Percentiles rank a stretch among this genome's conserved stretches.
These are phyloP conservation scores for Colletotrichum sp. DNA, from an alignment of 2,329 filamentous ascomycete genomes.

Conservation along the genomic window DNA sequence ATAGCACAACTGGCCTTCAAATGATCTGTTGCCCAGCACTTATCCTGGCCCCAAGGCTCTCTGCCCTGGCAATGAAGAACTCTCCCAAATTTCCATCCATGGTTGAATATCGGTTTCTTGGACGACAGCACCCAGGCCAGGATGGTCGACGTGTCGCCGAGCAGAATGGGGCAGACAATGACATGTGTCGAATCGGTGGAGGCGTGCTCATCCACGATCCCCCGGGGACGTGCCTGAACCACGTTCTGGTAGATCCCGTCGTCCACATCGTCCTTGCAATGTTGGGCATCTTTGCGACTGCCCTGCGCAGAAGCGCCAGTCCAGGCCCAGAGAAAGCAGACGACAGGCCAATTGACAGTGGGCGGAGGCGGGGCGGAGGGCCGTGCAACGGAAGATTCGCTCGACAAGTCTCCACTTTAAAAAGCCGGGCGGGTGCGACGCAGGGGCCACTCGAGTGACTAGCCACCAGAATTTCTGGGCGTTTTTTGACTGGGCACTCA, in stretches of 20 bases:
- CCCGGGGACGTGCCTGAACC: neutral
- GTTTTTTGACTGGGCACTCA: neutral
- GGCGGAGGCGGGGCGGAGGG: conserved; percentile 12
- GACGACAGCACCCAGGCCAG: conserved; percentile 1
- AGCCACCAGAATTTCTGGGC: conserved; percentile 12
- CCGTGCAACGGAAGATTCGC: conserved; percentile 17
- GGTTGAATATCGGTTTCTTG: neutral
- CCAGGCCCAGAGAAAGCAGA: conserved; percentile 7
- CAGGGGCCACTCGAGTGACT: conserved; percentile 17
- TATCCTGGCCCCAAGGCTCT: neutral
- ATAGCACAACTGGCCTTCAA: neutral
- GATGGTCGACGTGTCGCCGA: conserved; percentile 4
- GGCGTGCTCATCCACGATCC: neutral
- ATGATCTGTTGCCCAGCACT: neutral
- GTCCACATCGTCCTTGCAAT: neutral
- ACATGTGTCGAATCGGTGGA: conserved; percentile 1
- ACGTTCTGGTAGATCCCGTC: neutral
- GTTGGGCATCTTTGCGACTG: conserved; percentile 12
- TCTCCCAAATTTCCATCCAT: neutral
- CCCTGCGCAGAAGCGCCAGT: conserved; percentile 3
- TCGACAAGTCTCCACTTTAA: neutral
- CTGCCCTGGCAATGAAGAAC: neutral
- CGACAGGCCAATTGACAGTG: conserved; percentile 14
- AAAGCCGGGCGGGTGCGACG: conserved; percentile 11
- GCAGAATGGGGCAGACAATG: neutral